Evolutionary conservation across 129 eudicot genomes (phyloP).

Genomic region (carrot (Daucus carota)): DNA sequence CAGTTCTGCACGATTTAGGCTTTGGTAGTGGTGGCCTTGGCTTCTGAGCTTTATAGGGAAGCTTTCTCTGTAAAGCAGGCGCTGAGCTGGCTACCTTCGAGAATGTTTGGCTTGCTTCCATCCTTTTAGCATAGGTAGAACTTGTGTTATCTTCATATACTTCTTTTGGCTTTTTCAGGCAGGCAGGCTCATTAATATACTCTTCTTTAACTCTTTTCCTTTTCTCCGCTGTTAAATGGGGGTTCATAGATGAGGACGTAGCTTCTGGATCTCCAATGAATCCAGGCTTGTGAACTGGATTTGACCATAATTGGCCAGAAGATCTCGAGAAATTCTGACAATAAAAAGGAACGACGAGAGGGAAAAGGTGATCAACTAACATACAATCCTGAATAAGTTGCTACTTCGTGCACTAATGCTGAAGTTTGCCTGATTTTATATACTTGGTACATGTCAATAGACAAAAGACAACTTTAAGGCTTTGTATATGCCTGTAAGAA

Average conservation of each 20-base stretch:
- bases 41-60: conserved; percentile 20
- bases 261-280: conserved; percentile 21
- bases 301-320: conserved; percentile 16
- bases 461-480: neutral
- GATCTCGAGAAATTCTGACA: conserved; percentile 27
- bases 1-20: conserved; percentile 42
- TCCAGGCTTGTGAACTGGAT: conserved; percentile 14
- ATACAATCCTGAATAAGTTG: neutral
- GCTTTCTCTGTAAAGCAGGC: conserved; percentile 22
- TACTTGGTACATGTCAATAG: neutral
- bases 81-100: conserved; percentile 6
- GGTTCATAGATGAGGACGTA: conserved; percentile 20
- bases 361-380: neutral
- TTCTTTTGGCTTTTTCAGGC: conserved; percentile 52
- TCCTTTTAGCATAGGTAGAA: conserved; percentile 23
- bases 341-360: neutral
- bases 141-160: conserved; percentile 37
- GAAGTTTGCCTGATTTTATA: neutral
- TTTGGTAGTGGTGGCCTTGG: conserved; percentile 31
- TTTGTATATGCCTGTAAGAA: neutral
- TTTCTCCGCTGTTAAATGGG: conserved; percentile 27
- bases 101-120: conserved; percentile 28
- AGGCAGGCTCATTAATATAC: conserved; percentile 26
- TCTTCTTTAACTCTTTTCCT: conserved; percentile 63
- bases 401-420: neutral